Conservation (phyloP, 306 rosid species). For the Trifolium subterraneum region DNA sequence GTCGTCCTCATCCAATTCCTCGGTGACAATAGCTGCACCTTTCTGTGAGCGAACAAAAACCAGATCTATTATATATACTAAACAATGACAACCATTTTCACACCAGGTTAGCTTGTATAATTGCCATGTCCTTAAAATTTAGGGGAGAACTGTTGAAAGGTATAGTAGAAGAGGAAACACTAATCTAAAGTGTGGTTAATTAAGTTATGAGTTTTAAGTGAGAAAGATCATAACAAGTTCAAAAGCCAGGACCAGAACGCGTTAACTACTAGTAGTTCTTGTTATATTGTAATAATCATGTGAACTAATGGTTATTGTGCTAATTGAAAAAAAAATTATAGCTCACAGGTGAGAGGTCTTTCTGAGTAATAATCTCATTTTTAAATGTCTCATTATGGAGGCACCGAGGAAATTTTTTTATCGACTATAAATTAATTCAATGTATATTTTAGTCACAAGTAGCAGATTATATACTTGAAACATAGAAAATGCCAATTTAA, state of each 20-base stretch:
- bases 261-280: background rate
- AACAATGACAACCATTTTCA: background rate
- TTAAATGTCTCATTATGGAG: constrained; percentile 27
- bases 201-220: constrained; percentile 5
- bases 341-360: constrained; percentile 14
- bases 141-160: constrained; percentile 24
- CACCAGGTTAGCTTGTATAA: constrained; percentile 11
- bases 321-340: background rate
- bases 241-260: constrained; percentile 18
- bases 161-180: background rate
- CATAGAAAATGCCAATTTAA: background rate
- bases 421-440: constrained; percentile 22
- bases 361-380: background rate
- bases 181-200: constrained; percentile 24
- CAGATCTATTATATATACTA: constrained; percentile 1
- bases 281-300: constrained; percentile 17
- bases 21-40: constrained; percentile 63
- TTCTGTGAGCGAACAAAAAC: constrained; percentile 54
- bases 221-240: constrained; percentile 8
- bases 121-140: constrained; percentile 14
- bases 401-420: background rate
- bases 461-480: constrained; percentile 12
- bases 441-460: background rate
- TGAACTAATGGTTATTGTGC: background rate
- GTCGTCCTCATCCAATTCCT: constrained; percentile 79